Evolutionary conservation across 2,329 filamentous ascomycete genomes (phyloP).

Genomic region (Plectosphaerella plurivora): DNA sequence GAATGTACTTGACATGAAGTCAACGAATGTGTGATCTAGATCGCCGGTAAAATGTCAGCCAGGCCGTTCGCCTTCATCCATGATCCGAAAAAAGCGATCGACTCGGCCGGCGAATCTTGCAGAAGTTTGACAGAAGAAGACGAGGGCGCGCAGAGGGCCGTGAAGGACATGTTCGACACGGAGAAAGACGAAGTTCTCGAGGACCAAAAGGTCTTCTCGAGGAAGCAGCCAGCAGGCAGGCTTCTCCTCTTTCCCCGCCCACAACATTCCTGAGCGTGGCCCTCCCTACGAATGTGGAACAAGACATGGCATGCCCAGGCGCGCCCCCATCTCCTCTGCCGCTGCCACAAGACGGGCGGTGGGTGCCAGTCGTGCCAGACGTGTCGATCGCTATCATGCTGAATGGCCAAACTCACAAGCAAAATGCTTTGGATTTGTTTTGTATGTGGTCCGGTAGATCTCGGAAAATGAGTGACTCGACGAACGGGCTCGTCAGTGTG

Average conservation of each 20-base stretch:
- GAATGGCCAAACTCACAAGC: neutral
- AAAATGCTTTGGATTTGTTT: neutral
- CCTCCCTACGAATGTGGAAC: too few species aligned
- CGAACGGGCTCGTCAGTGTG: slow-evolving; percentile 6
- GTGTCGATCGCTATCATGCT: too few species aligned
- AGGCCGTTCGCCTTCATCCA: neutral
- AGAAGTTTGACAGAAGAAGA: neutral
- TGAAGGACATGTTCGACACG: neutral
- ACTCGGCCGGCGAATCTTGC: slow-evolving; percentile 1
- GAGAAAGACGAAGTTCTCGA: neutral
- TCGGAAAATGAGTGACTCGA: slow-evolving; percentile 13
- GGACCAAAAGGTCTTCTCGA: neutral
- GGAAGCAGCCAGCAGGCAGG: neutral
- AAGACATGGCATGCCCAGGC: too few species aligned
- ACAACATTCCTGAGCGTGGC: neutral
- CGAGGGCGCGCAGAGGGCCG: neutral
- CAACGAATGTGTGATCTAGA: slow-evolving; percentile 42
- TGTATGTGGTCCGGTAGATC: neutral
- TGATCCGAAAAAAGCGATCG: neutral
- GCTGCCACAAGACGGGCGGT: too few species aligned
- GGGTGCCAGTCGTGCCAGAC: too few species aligned
- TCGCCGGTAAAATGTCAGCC: neutral
- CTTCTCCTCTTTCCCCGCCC: neutral
- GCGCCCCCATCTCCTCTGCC: too few species aligned
- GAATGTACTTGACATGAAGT: slow-evolving; percentile 57